Evolutionary conservation across 2,329 filamentous ascomycete genomes (phyloP).

Genomic region (Ceratocystis papillata): DNA sequence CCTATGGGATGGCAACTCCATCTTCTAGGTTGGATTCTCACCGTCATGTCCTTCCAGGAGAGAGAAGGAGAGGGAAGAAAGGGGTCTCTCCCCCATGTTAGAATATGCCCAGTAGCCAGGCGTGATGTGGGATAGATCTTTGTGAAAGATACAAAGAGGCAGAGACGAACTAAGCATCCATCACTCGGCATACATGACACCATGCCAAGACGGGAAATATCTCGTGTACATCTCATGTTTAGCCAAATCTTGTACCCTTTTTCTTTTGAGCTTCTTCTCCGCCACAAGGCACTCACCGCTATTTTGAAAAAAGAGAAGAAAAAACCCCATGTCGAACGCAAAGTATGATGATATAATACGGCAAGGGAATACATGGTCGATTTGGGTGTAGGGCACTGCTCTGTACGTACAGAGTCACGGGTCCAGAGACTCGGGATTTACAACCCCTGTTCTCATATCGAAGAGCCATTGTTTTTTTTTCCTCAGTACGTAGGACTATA

Average conservation of each 20-base stretch:
- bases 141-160: neutral
- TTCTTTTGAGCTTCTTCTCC: neutral
- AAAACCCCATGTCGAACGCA: neutral
- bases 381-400: neutral
- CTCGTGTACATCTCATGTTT: neutral
- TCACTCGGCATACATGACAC: neutral
- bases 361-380: neutral
- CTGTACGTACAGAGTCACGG: neutral
- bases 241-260: neutral
- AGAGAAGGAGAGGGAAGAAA: neutral
- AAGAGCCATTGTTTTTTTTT: neutral
- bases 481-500: too few species aligned
- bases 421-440: neutral
- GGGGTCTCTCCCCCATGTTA: too few species aligned
- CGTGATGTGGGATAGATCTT: too few species aligned
- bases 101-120: too few species aligned
- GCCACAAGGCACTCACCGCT: neutral
- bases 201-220: neutral
- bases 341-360: constrained; percentile 2
- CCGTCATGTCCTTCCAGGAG: neutral
- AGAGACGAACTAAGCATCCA: neutral
- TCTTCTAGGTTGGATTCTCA: neutral
- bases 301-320: neutral
- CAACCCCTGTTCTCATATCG: neutral
- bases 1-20: neutral